These are phyloP conservation scores for Pseudogymnoascus sp. DNA, from an alignment of 2,329 filamentous ascomycete species.

Conservation along the genomic window DNA sequence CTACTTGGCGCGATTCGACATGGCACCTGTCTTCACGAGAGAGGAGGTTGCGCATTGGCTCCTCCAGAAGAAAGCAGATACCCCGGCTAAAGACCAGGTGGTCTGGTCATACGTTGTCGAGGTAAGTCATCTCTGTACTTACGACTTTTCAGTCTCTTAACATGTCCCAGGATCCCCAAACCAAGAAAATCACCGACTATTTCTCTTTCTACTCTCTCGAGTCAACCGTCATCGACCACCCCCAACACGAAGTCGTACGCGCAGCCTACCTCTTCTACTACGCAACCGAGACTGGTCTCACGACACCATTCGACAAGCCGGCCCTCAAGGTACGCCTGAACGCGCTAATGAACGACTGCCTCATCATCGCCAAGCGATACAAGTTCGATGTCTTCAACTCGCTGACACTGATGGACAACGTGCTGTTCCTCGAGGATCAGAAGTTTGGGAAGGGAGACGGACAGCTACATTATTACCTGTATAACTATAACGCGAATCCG, in stretches of 20 bases:
- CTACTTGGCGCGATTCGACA: conserved; percentile 71
- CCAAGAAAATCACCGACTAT: conserved; percentile 85
- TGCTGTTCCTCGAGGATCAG: conserved; percentile 82
- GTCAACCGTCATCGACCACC: conserved; percentile 78
- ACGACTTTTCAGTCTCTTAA: conserved; percentile 17
- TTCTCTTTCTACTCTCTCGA: conserved; percentile 95
- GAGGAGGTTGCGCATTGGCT: conserved; percentile 87
- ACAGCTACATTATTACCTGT: conserved; percentile 92
- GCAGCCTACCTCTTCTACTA: conserved; percentile 98
- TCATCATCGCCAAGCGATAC: conserved; percentile 74
- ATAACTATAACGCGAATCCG: conserved; percentile 87
- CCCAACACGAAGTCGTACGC: conserved; percentile 68
- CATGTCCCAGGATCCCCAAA: conserved; percentile 47
- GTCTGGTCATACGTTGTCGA: conserved; percentile 93
- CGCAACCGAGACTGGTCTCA: conserved; percentile 70
- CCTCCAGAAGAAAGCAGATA: conserved; percentile 55
- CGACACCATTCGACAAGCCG: conserved; percentile 41
- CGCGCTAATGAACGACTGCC: conserved; percentile 68
- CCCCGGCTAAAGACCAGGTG: conserved; percentile 62
- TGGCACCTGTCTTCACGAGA: conserved; percentile 71
- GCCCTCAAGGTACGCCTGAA: conserved; percentile 74
- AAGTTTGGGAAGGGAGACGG: conserved; percentile 94
- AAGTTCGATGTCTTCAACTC: conserved; percentile 97
- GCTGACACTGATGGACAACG: conserved; percentile 87
- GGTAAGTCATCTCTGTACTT: conserved; percentile 33